phyloP scores from a whole-genome alignment of 164 flowering plant species.

The Tinospora cordifolia region DNA sequence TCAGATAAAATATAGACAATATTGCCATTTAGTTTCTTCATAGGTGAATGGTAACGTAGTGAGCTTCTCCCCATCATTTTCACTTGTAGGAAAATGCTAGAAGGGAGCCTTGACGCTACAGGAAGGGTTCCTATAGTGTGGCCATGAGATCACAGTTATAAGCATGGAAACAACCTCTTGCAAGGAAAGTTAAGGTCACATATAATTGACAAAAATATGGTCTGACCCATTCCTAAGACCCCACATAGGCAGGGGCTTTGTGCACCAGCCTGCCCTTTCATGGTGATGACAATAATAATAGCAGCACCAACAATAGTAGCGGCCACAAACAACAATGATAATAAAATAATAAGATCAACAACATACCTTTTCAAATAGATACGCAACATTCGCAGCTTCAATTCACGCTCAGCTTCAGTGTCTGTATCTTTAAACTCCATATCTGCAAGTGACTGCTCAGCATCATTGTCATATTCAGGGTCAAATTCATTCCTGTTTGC shows the following conservation, averaged over 20 bases:
- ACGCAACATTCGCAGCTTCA: constrained; percentile 64
- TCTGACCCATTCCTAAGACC: too few species aligned
- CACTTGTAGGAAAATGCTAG: neutral
- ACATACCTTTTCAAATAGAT: constrained; percentile 35
- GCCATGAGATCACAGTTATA: too few species aligned
- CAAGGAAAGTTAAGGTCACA: too few species aligned
- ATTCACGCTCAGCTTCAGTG: constrained; percentile 61
- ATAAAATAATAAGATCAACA: neutral
- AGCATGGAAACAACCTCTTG: too few species aligned
- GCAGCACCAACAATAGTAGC: too few species aligned
- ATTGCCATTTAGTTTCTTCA: neutral
- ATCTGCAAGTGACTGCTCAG: constrained; percentile 86
- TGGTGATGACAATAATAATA: too few species aligned
- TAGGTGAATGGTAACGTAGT: neutral
- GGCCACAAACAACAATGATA: too few species aligned
- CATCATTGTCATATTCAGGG: constrained; percentile 95
- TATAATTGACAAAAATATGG: too few species aligned
- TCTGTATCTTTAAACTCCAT: constrained; percentile 90
- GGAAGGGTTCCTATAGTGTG: too few species aligned
- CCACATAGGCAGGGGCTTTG: neutral
- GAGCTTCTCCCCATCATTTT: neutral
- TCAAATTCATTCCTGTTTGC: constrained; percentile 93
- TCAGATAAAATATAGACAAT: neutral
- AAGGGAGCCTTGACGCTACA: too few species aligned
- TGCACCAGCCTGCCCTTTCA: neutral